phyloP scores from a whole-genome alignment of 2,329 filamentous ascomycete species.

The Fusarium nematophilum region DNA sequence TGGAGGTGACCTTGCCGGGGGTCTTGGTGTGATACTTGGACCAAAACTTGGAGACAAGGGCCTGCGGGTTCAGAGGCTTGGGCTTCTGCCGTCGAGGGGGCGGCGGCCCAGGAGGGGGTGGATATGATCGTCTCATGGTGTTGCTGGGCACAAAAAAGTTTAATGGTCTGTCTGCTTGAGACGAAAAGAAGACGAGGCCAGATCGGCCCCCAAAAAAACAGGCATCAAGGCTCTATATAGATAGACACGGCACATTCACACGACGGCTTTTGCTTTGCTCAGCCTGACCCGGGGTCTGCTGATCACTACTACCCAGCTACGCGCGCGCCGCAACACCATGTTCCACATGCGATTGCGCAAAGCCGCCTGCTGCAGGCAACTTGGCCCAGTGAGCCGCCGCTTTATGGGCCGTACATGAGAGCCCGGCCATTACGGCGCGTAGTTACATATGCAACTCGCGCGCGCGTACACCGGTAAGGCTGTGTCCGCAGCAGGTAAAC shows the following conservation, averaged over 20 bases:
- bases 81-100: slow-evolving; percentile 26
- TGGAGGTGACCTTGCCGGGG: slow-evolving; percentile 57
- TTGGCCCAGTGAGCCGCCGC: slow-evolving; percentile 21
- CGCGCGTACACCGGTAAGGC: too few species aligned
- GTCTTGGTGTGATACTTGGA: slow-evolving; percentile 54
- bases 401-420: slow-evolving; percentile 17
- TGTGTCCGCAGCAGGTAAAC: too few species aligned
- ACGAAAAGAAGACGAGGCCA: neutral
- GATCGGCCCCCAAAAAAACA: neutral
- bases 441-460: slow-evolving; percentile 17
- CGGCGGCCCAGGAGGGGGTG: neutral
- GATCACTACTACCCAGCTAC: slow-evolving; percentile 26
- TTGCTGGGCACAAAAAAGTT: neutral
- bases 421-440: too few species aligned
- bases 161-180: neutral
- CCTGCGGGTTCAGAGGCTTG: slow-evolving; percentile 50
- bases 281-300: slow-evolving; percentile 7
- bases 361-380: slow-evolving; percentile 11
- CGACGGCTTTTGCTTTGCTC: too few species aligned
- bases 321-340: slow-evolving; percentile 12
- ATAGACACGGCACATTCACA: neutral
- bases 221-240: slow-evolving; percentile 26
- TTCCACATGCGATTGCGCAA: slow-evolving; percentile 29
- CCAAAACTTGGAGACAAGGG: slow-evolving; percentile 56
- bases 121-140: slow-evolving; percentile 26